Evolutionary conservation across 192 early-diverging fungal genomes (phyloP).

Genomic region (Backusella psychrophila): DNA sequence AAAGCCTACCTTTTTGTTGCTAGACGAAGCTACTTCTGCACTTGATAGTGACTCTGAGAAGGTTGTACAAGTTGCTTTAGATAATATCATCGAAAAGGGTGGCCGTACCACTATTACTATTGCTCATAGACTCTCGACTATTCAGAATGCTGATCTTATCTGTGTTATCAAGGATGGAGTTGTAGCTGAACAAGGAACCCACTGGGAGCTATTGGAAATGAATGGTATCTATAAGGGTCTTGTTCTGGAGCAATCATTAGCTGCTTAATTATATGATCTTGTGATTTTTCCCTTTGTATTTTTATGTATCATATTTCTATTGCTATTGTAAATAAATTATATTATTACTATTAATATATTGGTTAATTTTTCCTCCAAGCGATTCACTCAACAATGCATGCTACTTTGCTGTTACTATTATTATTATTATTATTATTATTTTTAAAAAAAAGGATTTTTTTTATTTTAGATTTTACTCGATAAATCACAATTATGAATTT

Average conservation of each 20-base stretch:
- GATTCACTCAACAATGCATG: no score
- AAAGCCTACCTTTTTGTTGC: conserved; percentile 72
- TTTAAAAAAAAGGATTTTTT: no score
- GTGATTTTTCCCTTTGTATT: background rate
- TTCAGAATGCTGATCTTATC: conserved; percentile 82
- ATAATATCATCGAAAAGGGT: conserved; percentile 52
- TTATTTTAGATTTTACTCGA: background rate
- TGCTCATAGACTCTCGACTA: conserved; percentile 70
- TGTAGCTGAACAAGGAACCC: conserved; percentile 72
- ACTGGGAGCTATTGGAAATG: conserved; percentile 66
- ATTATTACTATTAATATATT: no score
- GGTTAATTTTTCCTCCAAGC: no score
- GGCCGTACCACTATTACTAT: conserved; percentile 73
- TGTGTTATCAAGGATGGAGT: conserved; percentile 74
- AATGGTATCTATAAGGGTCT: conserved; percentile 61
- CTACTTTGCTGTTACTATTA: no score
- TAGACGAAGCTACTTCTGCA: conserved; percentile 82
- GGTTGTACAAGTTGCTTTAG: conserved; percentile 66
- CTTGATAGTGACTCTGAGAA: conserved; percentile 71
- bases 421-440: no score
- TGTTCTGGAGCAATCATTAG: conserved; percentile 64
- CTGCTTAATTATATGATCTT: conserved; percentile 18
- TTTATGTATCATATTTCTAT: background rate
- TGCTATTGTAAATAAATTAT: no score
- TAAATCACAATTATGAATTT: background rate